A percentile compares a stretch with the other conserved stretches of the same genome.
phyloP scores from a whole-genome alignment of 805 yeast genomes.

The Yamadazyma olivae region DNA sequence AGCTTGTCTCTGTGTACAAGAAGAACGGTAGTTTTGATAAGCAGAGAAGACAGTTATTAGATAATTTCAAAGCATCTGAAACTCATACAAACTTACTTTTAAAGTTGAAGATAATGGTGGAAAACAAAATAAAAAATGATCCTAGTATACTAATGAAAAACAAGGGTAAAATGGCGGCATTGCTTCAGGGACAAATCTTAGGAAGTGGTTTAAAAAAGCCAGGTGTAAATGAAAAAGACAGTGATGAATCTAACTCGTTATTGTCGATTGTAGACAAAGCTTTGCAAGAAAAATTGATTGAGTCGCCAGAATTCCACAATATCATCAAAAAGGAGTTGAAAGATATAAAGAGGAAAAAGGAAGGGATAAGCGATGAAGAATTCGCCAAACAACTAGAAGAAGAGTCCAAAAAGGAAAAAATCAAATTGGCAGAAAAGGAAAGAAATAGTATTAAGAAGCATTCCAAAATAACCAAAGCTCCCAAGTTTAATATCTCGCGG shows the following conservation, averaged over 20 bases:
- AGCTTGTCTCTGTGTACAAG: constrained; percentile 41
- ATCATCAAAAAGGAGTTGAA: constrained; percentile 28
- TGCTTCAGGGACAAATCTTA: constrained; percentile 49
- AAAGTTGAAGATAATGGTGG: constrained; percentile 41
- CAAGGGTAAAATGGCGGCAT: constrained; percentile 49
- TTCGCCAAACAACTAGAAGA: constrained; percentile 27
- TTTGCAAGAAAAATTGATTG: constrained; percentile 42
- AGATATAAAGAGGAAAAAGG: constrained; percentile 26
- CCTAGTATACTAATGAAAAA: constrained; percentile 47
- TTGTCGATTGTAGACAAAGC: constrained; percentile 42
- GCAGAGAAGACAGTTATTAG: constrained; percentile 40
- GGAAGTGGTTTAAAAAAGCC: constrained; percentile 12
- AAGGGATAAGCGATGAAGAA: constrained; percentile 41
- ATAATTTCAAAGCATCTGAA: constrained; percentile 39
- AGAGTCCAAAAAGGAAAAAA: constrained; percentile 10
- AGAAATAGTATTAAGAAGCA: background rate
- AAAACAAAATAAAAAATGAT: constrained; percentile 44
- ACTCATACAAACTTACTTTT: constrained; percentile 39
- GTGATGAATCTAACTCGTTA: constrained; percentile 16
- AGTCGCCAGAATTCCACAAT: constrained; percentile 38
- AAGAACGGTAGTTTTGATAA: constrained; percentile 49
- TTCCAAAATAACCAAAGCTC: constrained; percentile 32
- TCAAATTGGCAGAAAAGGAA: constrained; percentile 5
- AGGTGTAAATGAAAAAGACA: too few relatives aligned
- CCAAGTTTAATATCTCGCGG: constrained; percentile 19